Evolutionary conservation across 2,329 filamentous ascomycete genomes (phyloP).

Genomic region (Ascosphaera aggregata): DNA sequence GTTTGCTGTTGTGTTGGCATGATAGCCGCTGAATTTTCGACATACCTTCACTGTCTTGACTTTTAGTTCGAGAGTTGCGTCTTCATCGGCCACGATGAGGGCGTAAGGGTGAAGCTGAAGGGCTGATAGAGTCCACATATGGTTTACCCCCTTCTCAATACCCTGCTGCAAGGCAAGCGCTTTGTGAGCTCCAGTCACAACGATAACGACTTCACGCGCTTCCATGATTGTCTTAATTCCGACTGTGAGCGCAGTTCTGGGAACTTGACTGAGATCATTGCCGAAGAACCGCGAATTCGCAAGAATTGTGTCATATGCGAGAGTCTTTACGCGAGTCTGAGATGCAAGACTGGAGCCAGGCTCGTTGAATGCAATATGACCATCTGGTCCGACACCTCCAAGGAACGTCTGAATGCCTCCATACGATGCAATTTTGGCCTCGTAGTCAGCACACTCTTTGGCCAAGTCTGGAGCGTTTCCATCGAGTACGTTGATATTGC

Average conservation of each 20-base stretch:
- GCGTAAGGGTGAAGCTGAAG: slow-evolving; percentile 62
- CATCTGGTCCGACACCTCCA: slow-evolving; percentile 64
- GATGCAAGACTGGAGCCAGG: slow-evolving; percentile 58
- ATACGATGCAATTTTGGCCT: slow-evolving; percentile 47
- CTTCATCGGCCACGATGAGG: slow-evolving; percentile 65
- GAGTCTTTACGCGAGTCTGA: slow-evolving; percentile 62
- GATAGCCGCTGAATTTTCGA: not conserved
- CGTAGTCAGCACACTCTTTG: slow-evolving; percentile 56
- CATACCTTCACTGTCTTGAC: slow-evolving; percentile 42
- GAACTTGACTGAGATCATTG: slow-evolving; percentile 49
- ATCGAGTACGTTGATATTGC: slow-evolving; percentile 66
- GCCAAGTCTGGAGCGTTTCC: slow-evolving; percentile 56
- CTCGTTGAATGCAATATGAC: slow-evolving; percentile 81
- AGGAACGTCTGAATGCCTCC: slow-evolving; percentile 75
- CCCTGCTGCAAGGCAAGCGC: slow-evolving; percentile 56
- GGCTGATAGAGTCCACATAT: slow-evolving; percentile 75
- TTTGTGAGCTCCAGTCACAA: slow-evolving; percentile 64
- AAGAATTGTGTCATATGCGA: slow-evolving; percentile 68
- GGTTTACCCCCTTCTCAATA: slow-evolving; percentile 61
- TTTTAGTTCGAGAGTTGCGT: slow-evolving; percentile 48
- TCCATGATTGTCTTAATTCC: slow-evolving; percentile 68
- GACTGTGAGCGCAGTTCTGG: slow-evolving; percentile 62
- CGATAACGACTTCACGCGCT: slow-evolving; percentile 57
- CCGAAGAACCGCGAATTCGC: slow-evolving; percentile 71
- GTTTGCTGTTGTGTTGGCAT: not conserved